Base-by-base conservation (phyloP, 768 basidiomycete species). In the Mycena crocata region DNA sequence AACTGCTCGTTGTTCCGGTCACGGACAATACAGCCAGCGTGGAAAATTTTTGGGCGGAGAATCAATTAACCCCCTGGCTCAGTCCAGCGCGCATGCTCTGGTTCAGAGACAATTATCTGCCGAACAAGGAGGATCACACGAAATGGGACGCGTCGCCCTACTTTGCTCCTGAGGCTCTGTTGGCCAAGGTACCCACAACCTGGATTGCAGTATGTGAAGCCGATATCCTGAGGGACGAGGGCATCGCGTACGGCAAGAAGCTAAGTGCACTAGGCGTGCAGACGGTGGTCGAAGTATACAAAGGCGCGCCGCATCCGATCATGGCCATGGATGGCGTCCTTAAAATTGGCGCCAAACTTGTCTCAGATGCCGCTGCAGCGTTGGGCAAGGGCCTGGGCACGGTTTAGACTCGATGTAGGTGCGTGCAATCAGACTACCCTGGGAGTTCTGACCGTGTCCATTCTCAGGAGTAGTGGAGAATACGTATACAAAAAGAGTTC, bases 71-170 rank as follows among this genome's bases (percentile, higher is more conserved):
- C 1, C 85, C 88, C 1, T 88, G 89, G 83, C 83, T 93, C 35
- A 76, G 78, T 4, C 89, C 86, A 1, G 85, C 69, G 5, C 87
- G 89, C 62, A 93, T 93, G 92, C 69, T 85, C 21, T 94, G 92
- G 93, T 93, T 90, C 85, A 80, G 86, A 32, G 74, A 82, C 51
- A 87, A 89, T 71, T 94, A 93, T 74, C 81, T 91, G 14, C 90
- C 92, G 0, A 86, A 89, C 62, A 73, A 83, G 66, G 82, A 77
- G 40, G 90, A 92, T 60, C 83, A 86, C 79, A 78, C 79, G 0
- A 87, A 89, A 52, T 92, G 90, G 89, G 88, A 90, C 64, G 87
- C 85, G 28, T 92, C 91, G 5, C 91, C 92, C 0, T 79, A 89
- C n/a, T 89, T 90, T 50, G 91, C 91, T 1, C 89, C 90, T 0